Conservation (phyloP, 23 red algal species). For the Gracilaria gracilis region DNA sequence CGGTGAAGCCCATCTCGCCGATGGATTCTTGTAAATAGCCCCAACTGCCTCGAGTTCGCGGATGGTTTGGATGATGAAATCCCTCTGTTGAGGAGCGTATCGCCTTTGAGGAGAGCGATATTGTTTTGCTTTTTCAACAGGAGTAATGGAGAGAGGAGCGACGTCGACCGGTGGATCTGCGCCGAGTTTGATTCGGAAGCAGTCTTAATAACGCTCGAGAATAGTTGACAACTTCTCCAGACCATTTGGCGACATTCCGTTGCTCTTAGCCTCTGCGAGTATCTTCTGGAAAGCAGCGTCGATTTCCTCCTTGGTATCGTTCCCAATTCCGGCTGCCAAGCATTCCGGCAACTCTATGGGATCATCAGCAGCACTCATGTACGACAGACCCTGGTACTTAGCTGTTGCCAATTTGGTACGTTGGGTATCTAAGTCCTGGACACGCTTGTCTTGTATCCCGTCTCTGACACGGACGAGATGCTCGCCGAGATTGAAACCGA, state of each 20-base stretch:
- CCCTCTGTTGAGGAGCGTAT: conserved; percentile 22
- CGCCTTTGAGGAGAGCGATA: neutral
- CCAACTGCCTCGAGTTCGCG: conserved; percentile 3
- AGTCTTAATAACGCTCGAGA: too few species aligned
- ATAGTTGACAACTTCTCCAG: too few species aligned
- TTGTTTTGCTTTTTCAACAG: neutral
- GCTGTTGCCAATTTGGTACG: neutral
- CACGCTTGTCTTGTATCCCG: neutral
- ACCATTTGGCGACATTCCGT: too few species aligned
- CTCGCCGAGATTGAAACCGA: conserved; percentile 34
- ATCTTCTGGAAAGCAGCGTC: neutral
- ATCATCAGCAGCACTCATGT: neutral
- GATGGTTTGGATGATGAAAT: conserved; percentile 24
- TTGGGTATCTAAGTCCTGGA: neutral
- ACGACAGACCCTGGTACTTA: neutral
- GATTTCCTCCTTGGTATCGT: neutral
- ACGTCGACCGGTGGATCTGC: neutral
- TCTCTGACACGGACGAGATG: conserved; percentile 5
- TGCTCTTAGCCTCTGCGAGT: too few species aligned
- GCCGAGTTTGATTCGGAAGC: neutral
- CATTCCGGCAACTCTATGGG: conserved; percentile 28
- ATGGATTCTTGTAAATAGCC: neutral
- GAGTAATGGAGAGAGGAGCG: neutral
- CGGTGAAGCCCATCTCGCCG: neutral
- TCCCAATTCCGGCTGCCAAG: neutral